Evolutionary conservation across 1,139 yeast species (phyloP), one percentile per base, ranked within the genome.

Genomic region (Hansenula sp.): DNA sequence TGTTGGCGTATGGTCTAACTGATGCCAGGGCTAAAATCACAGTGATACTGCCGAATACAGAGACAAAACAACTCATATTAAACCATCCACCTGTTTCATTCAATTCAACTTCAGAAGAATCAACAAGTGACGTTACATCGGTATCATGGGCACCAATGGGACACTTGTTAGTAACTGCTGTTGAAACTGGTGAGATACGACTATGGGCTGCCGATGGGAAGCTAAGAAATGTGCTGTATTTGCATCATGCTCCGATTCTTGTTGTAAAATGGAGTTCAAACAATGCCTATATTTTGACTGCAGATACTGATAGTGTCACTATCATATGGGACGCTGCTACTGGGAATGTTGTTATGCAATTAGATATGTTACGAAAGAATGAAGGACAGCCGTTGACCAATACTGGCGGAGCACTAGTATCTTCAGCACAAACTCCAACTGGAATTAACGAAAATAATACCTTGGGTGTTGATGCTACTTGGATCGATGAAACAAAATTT

Each of bases 401-500:
- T 19, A 35, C 35, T 17, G 10, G 17, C 13, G 41, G 40, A 11
- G n/a, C 31, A 8, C 44, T 44, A 12, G 9, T 43, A 11, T 30
- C 46, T 25, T 12, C 38, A 6, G 25, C 9, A 21, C 25, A 9
- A 21, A 40, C 40, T n/a, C 25, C 37, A 19, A 33, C 36, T n/a
- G 59, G 55, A 13, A 13, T 33, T 13, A 9, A 9, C 25, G 17
- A 27, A 27, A 38, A n/a, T 28, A 16, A 19, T 7, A 43, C 61
- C 11, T 51, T 67, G 15, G 82, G 83, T 4, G 67, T 76, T 1
- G 84, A 78, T 54, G 72, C 79, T 3, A 79, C 82, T 51, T 90
- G 96, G 96, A 69, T 89, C 18, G 85, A 80, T 53, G 78, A 77
- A 33, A 66, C 70, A 47, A 84, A 81, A 50, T 86, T 87, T 61